Evolutionary conservation across 2,329 filamentous ascomycete species (phyloP).

Genomic region (Colletotrichum tropicale): DNA sequence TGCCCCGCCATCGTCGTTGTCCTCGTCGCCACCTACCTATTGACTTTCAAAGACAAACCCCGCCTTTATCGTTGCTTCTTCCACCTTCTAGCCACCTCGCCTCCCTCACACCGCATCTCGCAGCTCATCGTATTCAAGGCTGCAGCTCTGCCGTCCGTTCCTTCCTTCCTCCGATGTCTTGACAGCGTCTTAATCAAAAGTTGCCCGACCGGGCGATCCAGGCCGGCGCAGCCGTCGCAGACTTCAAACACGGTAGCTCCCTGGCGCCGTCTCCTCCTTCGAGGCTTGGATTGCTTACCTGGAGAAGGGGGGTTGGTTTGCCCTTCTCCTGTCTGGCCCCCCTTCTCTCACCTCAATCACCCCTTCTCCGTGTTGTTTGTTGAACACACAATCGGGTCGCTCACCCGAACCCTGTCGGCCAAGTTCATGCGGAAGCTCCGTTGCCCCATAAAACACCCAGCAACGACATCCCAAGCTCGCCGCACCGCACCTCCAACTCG

Average conservation of each 20-base stretch:
- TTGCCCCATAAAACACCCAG: not conserved
- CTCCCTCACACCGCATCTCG: not conserved
- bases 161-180: not conserved
- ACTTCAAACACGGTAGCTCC: constrained; percentile 11
- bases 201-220: not conserved
- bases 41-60: not conserved
- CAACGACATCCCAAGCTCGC: not conserved
- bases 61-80: not conserved
- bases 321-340: not conserved
- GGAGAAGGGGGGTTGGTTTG: not conserved
- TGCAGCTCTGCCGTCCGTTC: not conserved
- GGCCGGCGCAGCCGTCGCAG: not conserved
- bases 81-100: not conserved
- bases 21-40: not conserved
- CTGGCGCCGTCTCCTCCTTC: not conserved
- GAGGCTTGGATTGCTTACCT: not conserved
- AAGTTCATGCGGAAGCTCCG: constrained; percentile 2
- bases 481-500: not conserved
- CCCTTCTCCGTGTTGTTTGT: not conserved
- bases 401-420: constrained; percentile 6
- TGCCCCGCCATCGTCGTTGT: not conserved
- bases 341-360: not conserved
- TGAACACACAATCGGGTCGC: not conserved
- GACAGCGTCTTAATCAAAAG: not conserved
- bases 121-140: not conserved